Base-by-base conservation (phyloP, 176 grass and related monocot species). In the Pontederia crassipes region DNA sequence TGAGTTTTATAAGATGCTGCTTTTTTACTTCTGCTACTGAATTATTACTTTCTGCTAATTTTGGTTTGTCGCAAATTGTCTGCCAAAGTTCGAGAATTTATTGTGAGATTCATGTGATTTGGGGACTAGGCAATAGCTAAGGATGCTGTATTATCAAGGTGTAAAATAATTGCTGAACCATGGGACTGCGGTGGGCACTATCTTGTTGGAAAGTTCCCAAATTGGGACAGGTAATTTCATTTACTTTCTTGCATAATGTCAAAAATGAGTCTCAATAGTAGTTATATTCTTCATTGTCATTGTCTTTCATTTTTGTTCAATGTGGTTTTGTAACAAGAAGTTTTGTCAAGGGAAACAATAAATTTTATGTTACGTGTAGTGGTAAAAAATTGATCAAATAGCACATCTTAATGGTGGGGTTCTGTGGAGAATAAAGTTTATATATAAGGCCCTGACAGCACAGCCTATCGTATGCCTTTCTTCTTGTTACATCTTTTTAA, bases 111-210 rank as follows among this genome's bases (percentile, higher is more conserved):
- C 66, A 65, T 72, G 61, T 82, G 71, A 68, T 35, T 73, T 69
- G 49, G 61, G 9, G 52, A 73, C 52, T 61, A 98, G 93, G 81
- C 78, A 62, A 98, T 98, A 83, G 93, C 93, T 54, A 91, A 92
- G 79, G 84, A 92, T 73, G 70, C 66, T 81, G 74, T 81, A 59
- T 57, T 98, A 59, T 91, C 93, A 67, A 85, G 93, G 82, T 98
- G 93, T 68, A 98, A 98, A 78, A 92, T 98, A 77, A 98, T 98
- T 65, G 93, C 93, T 68, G 93, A 98, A 76, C 93, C 93, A 59
- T 98, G 93, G 93, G 93, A 98, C 58, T 98, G 93, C 63, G 93
- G 76, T 28, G 93, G 87, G 56, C 93, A 91, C 80, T 98, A 98
- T 92, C 79, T 98, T 56, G 87, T 98, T 59, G 87, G 93, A 54